Evolutionary conservation across 2,329 filamentous ascomycete genomes (phyloP).

Genomic region (Plectosphaerella plurivora): DNA sequence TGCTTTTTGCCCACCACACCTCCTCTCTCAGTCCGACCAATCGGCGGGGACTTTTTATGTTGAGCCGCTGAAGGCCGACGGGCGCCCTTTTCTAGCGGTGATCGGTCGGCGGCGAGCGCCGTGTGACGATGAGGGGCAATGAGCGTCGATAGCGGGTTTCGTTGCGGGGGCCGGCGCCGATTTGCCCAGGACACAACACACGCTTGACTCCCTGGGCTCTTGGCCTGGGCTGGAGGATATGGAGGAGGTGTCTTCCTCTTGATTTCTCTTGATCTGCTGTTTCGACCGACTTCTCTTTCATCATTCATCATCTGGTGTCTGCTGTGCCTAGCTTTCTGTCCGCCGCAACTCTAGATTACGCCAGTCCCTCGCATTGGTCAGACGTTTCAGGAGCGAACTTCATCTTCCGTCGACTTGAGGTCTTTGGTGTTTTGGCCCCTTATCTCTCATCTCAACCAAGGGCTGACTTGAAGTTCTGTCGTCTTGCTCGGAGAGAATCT

Average conservation of each 20-base stretch:
- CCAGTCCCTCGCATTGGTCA: background rate
- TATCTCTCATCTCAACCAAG: background rate
- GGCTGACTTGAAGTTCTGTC: too few relatives aligned
- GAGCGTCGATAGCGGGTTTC: background rate
- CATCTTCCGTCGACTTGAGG: too few relatives aligned
- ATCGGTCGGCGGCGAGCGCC: conserved; percentile 14
- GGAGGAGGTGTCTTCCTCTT: background rate
- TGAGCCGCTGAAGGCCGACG: too few relatives aligned
- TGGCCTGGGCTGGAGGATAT: background rate
- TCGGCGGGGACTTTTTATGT: too few relatives aligned
- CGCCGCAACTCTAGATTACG: background rate
- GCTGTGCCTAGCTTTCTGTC: too few relatives aligned
- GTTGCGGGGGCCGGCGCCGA: background rate
- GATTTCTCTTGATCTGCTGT: background rate
- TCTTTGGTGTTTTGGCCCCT: background rate
- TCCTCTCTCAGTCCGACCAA: too few relatives aligned
- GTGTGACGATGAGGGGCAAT: conserved; percentile 7
- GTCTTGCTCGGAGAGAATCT: too few relatives aligned
- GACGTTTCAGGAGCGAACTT: background rate
- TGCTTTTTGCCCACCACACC: too few relatives aligned
- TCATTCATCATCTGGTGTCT: too few relatives aligned
- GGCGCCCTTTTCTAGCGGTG: background rate
- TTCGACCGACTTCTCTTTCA: background rate
- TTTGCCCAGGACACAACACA: background rate
- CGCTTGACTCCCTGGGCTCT: background rate